Percentiles rank a stretch among this genome's conserved stretches.
phyloP scores from a whole-genome alignment of 768 basidiomycete genomes.

The Russula abietina region DNA sequence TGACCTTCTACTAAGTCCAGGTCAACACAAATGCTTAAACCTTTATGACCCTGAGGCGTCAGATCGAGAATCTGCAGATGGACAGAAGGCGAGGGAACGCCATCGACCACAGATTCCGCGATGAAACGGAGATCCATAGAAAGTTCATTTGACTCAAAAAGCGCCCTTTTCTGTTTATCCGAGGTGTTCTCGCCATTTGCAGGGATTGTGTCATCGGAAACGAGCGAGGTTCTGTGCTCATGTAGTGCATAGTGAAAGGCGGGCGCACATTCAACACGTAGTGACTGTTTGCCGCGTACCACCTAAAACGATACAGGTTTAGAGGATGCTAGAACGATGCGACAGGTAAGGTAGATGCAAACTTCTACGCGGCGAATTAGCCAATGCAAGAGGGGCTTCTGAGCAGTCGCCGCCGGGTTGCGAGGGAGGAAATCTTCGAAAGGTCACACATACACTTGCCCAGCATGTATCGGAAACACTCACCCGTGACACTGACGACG shows the following conservation, averaged over 20 bases:
- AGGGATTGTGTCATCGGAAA: slow-evolving; percentile 44
- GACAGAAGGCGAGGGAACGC: slow-evolving; percentile 47
- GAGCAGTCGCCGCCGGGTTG: slow-evolving; percentile 36
- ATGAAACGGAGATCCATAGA: slow-evolving; percentile 75
- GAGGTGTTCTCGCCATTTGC: slow-evolving; percentile 23
- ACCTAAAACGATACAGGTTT: slow-evolving; percentile 39
- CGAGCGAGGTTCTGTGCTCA: slow-evolving; percentile 56
- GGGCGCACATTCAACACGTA: slow-evolving; percentile 86
- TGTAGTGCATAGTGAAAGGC: slow-evolving; percentile 93
- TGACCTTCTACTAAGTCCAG: slow-evolving; percentile 78
- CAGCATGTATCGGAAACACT: slow-evolving; percentile 1
- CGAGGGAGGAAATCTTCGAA: slow-evolving; percentile 73
- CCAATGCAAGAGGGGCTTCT: slow-evolving; percentile 74
- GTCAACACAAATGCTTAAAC: slow-evolving; percentile 52
- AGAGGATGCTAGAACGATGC: not conserved
- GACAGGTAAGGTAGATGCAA: slow-evolving; percentile 5
- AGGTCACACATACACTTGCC: not conserved
- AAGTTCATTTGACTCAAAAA: slow-evolving; percentile 55
- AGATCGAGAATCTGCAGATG: slow-evolving; percentile 58
- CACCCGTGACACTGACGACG: slow-evolving; percentile 78
- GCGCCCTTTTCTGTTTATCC: slow-evolving; percentile 46
- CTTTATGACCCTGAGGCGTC: slow-evolving; percentile 66
- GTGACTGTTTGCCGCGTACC: slow-evolving; percentile 73
- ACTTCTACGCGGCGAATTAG: slow-evolving; percentile 77
- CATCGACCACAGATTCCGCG: slow-evolving; percentile 49